Conservation (phyloP, 2,329 filamentous ascomycete species). For the Phoma sp. region DNA sequence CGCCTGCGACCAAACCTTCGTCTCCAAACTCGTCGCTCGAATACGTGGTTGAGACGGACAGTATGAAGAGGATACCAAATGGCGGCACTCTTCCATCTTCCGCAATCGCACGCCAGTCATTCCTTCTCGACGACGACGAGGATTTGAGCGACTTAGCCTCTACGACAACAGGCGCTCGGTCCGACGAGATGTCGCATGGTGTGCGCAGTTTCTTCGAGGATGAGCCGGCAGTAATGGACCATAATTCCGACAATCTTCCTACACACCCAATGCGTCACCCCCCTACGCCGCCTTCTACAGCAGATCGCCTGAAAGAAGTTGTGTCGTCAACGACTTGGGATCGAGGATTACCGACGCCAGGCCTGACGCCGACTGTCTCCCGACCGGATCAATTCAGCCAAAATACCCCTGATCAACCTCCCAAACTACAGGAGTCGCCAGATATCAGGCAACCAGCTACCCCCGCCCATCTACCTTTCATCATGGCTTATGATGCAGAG, state of each 20-base stretch:
- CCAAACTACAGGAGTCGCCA: constrained; percentile 29
- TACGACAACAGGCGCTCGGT: constrained; percentile 60
- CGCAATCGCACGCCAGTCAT: constrained; percentile 50
- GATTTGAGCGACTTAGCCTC: constrained; percentile 62
- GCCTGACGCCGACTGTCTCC: constrained; percentile 46
- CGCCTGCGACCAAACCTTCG: constrained; percentile 21
- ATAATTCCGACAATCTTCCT: constrained; percentile 36
- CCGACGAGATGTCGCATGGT: constrained; percentile 47
- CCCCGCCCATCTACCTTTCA: constrained; percentile 73
- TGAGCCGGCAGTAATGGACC: constrained; percentile 48
- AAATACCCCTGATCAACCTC: constrained; percentile 30
- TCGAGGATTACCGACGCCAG: constrained; percentile 47
- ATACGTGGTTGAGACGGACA: constrained; percentile 60
- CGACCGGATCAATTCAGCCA: constrained; percentile 28
- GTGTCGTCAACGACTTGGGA: constrained; percentile 43
- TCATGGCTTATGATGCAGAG: constrained; percentile 81
- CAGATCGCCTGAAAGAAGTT: constrained; percentile 38
- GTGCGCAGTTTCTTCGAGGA: constrained; percentile 60
- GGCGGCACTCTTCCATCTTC: constrained; percentile 52
- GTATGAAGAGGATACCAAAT: constrained; percentile 56
- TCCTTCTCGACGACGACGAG: constrained; percentile 62
- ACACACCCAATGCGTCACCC: constrained; percentile 48
- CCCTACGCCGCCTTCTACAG: constrained; percentile 55
- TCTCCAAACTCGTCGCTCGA: constrained; percentile 60
- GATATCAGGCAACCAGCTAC: constrained; percentile 30